Evolutionary conservation across 768 basidiomycete species (phyloP).

Genomic region (Neoboletus subvelutipes): DNA sequence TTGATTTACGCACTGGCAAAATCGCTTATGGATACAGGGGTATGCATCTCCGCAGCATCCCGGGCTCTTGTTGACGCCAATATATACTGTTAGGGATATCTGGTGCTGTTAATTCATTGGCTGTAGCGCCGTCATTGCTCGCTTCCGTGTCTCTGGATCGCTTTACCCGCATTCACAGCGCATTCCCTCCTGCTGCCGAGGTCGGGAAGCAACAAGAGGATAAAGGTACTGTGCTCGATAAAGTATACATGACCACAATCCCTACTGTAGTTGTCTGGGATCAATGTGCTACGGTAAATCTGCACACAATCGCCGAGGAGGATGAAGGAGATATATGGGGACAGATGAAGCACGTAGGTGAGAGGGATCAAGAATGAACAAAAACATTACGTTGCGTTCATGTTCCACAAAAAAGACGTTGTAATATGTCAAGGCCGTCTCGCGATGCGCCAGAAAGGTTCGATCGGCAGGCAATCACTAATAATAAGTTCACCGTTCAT

Average conservation of each 20-base stretch:
- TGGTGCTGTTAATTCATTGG: slow-evolving; percentile 66
- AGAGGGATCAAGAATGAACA: slow-evolving; percentile 33
- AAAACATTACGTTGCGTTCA: background rate
- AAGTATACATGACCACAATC: slow-evolving; percentile 57
- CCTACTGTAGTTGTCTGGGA: slow-evolving; percentile 72
- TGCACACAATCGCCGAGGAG: slow-evolving; percentile 16
- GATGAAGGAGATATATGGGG: slow-evolving; percentile 71
- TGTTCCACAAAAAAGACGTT: background rate
- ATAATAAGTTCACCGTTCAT: background rate
- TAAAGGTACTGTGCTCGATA: slow-evolving; percentile 63
- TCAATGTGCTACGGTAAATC: slow-evolving; percentile 28
- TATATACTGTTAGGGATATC: slow-evolving; percentile 52
- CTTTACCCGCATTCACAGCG: slow-evolving; percentile 68
- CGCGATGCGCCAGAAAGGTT: background rate
- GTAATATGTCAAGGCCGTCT: background rate
- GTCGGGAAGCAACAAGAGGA: slow-evolving; percentile 50
- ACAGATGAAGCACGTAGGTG: slow-evolving; percentile 54
- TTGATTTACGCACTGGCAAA: slow-evolving; percentile 70
- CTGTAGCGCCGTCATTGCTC: slow-evolving; percentile 51
- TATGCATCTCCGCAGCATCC: slow-evolving; percentile 19
- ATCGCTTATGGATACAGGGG: slow-evolving; percentile 69
- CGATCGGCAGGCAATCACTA: background rate
- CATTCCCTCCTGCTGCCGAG: slow-evolving; percentile 48
- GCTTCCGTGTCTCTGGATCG: slow-evolving; percentile 69
- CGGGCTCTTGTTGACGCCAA: background rate